Conservation (phyloP, 2,329 filamentous ascomycete species). For the Purpureocillium lavendulum region DNA sequence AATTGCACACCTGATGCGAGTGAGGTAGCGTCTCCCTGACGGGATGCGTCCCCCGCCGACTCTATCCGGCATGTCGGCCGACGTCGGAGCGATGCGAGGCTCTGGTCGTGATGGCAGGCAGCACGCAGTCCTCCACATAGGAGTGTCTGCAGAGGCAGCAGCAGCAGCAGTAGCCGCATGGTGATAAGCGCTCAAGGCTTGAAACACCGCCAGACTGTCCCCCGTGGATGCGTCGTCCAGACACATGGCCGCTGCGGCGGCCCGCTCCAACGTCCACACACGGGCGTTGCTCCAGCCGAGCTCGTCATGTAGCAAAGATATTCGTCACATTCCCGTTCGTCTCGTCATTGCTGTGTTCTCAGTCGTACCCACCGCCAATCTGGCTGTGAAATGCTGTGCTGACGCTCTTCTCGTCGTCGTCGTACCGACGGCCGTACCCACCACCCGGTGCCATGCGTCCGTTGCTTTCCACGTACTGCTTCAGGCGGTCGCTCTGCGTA, state of each 20-base stretch:
- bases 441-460: constrained; percentile 60
- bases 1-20: neutral
- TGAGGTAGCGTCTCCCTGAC: neutral
- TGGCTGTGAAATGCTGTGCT: constrained; percentile 97
- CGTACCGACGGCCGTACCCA: constrained; percentile 62
- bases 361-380: constrained; percentile 58
- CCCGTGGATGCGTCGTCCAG: too few species aligned
- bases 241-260: too few species aligned
- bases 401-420: constrained; percentile 93
- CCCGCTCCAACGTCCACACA: neutral
- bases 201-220: too few species aligned
- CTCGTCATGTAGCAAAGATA: constrained; percentile 12
- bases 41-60: neutral
- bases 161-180: too few species aligned
- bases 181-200: too few species aligned
- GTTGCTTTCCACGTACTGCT: constrained; percentile 86
- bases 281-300: neutral
- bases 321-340: constrained; percentile 18
- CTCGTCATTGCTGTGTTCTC: constrained; percentile 22
- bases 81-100: too few species aligned
- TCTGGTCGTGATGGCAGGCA: too few species aligned
- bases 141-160: too few species aligned
- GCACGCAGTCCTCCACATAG: too few species aligned
- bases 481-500: constrained; percentile 68
- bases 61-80: too few species aligned